These are phyloP conservation scores for Trichoderma guizhouense DNA, from an alignment of 2,329 filamentous ascomycete species.

Conservation along the genomic window DNA sequence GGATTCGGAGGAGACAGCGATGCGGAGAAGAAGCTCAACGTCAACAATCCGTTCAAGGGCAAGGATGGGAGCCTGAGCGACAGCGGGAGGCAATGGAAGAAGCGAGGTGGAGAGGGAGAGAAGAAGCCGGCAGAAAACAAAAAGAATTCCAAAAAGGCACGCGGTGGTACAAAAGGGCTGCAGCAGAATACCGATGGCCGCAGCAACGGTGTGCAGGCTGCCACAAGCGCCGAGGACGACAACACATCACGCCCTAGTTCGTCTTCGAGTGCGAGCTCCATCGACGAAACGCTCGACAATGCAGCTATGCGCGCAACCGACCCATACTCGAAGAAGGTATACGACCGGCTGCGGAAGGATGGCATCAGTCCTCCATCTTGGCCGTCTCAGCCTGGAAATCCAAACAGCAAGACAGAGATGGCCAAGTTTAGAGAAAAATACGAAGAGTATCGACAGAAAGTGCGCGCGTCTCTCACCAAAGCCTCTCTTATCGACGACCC, in stretches of 20 bases:
- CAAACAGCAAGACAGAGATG: conserved; percentile 48
- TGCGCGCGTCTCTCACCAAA: conserved; percentile 55
- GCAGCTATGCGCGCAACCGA: conserved; percentile 29
- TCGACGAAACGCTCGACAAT: conserved; percentile 22
- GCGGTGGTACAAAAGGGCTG: conserved; percentile 13
- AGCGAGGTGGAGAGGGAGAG: conserved; percentile 23
- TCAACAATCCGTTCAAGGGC: conserved; percentile 28
- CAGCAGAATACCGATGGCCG: conserved; percentile 2
- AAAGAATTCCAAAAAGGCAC: conserved; percentile 15
- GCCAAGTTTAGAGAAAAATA: conserved; percentile 54
- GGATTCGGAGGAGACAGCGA: conserved; percentile 29
- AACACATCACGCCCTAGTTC: conserved; percentile 27
- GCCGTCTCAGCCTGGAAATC: conserved; percentile 54
- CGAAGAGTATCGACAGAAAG: conserved; percentile 55
- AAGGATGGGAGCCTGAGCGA: conserved; percentile 17
- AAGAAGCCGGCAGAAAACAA: conserved; percentile 26
- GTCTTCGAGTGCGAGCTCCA: conserved; percentile 25
- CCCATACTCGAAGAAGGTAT: conserved; percentile 49
- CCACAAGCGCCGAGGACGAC: conserved; percentile 18
- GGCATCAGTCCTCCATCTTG: conserved; percentile 52
- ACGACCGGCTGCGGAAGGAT: conserved; percentile 52
- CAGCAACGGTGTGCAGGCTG: conserved; percentile 10
- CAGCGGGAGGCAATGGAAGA: conserved; percentile 18
- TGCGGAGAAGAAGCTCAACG: conserved; percentile 25
- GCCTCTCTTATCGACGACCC: conserved; percentile 63